Conservation (phyloP, 2,329 filamentous ascomycete species). For the Aspergillus ochraceoroseus region DNA sequence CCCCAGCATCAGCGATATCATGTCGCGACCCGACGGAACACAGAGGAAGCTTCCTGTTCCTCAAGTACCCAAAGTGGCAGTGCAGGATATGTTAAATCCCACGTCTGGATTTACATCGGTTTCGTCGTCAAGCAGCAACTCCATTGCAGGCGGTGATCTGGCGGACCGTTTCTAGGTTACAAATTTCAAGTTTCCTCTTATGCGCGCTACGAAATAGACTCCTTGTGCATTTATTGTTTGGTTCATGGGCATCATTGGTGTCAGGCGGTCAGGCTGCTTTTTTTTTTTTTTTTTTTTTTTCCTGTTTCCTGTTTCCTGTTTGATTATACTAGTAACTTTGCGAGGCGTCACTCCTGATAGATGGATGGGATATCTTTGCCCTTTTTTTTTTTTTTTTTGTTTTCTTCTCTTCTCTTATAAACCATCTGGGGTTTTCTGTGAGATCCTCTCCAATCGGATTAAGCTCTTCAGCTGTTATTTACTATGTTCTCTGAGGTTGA, state of each 20-base stretch:
- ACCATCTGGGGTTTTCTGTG: conserved; percentile 21
- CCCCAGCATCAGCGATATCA: conserved; percentile 84
- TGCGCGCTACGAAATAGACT: conserved; percentile 40
- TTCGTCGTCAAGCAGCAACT: conserved; percentile 71
- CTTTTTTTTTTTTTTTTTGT: conserved; percentile 17
- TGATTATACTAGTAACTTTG: conserved; percentile 22
- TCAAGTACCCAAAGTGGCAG: conserved; percentile 78
- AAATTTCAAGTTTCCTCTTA: conserved; percentile 23
- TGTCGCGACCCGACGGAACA: conserved; percentile 78
- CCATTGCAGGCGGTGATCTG: conserved; percentile 67
- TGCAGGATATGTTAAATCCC: conserved; percentile 74
- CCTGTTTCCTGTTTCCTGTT: conserved; percentile 8
- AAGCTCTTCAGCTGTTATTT: conserved; percentile 14
- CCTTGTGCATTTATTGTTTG: conserved; percentile 37
- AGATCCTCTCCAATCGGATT: conserved; percentile 15
- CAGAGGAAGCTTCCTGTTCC: conserved; percentile 88
- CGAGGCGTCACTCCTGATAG: conserved; percentile 25
- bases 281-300: conserved; percentile 9
- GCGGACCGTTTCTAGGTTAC: conserved; percentile 50
- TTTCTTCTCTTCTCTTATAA: conserved; percentile 16
- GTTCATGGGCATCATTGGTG: conserved; percentile 38
- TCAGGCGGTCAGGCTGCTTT: conserved; percentile 25
- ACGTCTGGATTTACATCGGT: conserved; percentile 65
- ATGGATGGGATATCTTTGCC: conserved; percentile 25
- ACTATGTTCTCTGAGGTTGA: conserved; percentile 10